Base-by-base conservation (phyloP, 169 alveolate species). In the Eimeria praecox region DNA sequence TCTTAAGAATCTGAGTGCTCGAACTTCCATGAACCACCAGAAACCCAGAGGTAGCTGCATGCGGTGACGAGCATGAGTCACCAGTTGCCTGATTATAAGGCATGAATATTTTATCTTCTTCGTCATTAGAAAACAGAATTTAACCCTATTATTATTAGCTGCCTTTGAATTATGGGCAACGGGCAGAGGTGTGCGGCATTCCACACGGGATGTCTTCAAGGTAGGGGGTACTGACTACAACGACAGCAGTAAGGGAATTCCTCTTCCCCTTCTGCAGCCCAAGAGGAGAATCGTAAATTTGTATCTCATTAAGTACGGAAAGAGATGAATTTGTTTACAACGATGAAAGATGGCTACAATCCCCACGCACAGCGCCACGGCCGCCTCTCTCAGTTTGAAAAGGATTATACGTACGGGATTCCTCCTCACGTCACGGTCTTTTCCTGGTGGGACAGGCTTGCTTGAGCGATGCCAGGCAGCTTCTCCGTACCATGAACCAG, bases 321-420 rank as follows among this genome's bases (percentile, higher is more conserved):
- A 18, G 52, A 16, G 30, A 73, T 73, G 20, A 9, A 73, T 3
- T 9, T 44, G 3, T 44, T 78, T 8, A 27, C 62, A 16, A n/a
- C 30, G 16, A 78, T 78, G 88, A 30, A 78, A 44, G 88, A 78
- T 78, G 88, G 66, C 88, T 5, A 24, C 66, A n/a, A 27, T 46
- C 64, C 46, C 30, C 88, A 12, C 42, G 27, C 64, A 46, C 66
- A 44, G 88, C 88, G 42, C 66, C 30, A 3, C 62, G 24, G 87
- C 27, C 44, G 86, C 87, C 64, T 69, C 83, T 0, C 83, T 73
- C 83, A 20, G 83, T 73, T 38, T 73, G 54, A n/a, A 73, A 30
- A 18, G 83, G 83, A 18, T 38, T 38, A n/a, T n/a, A n/a, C 38
- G 9, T 38, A 8, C 33, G 54, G 83, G 52, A 20, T 38, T 73